Evolutionary conservation across 176 grass and related monocot genomes (phyloP).

Genomic region (Aegilops sharonensis): DNA sequence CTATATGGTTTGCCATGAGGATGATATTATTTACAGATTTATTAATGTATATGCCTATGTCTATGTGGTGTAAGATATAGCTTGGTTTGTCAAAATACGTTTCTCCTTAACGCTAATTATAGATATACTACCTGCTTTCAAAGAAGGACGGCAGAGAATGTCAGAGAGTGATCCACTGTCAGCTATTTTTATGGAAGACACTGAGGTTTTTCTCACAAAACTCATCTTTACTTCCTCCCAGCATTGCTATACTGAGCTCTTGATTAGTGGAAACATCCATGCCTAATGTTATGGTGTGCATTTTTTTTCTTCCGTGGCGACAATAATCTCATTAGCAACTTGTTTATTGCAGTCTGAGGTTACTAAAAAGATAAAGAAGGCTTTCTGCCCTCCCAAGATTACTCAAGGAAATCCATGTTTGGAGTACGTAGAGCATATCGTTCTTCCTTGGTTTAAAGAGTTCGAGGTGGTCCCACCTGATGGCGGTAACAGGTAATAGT

Average conservation of each 20-base stretch:
- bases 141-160: constrained; percentile 85
- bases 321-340: neutral
- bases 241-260: neutral
- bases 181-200: constrained; percentile 84
- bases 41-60: neutral
- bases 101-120: neutral
- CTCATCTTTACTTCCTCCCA: neutral
- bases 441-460: constrained; percentile 65
- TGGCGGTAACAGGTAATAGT: constrained; percentile 62
- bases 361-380: constrained; percentile 79
- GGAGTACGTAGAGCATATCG: constrained; percentile 78
- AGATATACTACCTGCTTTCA: constrained; percentile 77
- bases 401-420: constrained; percentile 73
- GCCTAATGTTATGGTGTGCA: neutral
- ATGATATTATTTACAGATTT: neutral
- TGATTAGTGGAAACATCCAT: neutral
- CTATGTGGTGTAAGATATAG: neutral
- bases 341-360: constrained; percentile 56
- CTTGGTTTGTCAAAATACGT: neutral
- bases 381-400: constrained; percentile 54
- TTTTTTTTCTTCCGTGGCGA: neutral
- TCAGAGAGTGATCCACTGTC: constrained; percentile 81
- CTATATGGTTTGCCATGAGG: neutral
- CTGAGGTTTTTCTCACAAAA: constrained; percentile 42
- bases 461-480: constrained; percentile 66